Base-by-base conservation (phyloP, 2,329 filamentous ascomycete species). In the Fusarium duplospermum region DNA sequence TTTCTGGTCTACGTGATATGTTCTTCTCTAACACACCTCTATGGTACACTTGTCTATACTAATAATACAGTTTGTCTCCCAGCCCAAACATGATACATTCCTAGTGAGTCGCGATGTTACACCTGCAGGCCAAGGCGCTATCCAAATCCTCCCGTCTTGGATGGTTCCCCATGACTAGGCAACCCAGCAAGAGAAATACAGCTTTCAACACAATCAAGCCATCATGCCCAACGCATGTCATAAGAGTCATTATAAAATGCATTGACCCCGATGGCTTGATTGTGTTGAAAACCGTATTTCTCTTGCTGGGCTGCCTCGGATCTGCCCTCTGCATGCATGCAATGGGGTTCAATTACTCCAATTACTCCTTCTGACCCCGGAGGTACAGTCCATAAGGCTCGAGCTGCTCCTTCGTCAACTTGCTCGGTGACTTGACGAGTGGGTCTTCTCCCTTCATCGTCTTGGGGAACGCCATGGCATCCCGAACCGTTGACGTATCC, bases 391-490 rank as follows among this genome's bases (percentile, higher is more conserved):
- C 85, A 71, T 89, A 89, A 0, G 85, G 86, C 61, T 77, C 79
- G 62, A 89, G 80, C 73, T 88, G 84, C 59, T 89, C 88, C 67
- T 89, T 84, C 0, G 88, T 93, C 73, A 97, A 86, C 72, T 81
- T 82, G 60, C 91, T 91, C 0, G 96, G 96, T 71, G 93, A 94
- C 76, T 90, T 91, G 4, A 97, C 94, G 82, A 97, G 89, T 66
- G 91, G 83, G 83, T 99, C 96, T 80, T 97, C 93, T 1, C 96
- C 95, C 81, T 92, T 95, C 70, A 94, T 95, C 71, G 91, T 95
- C 86, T 99, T 99, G 0, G 96, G 97, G 80, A 99, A 99, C 0
- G 95, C 95, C 82, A 99, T 98, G 2, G 99, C 96, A 84, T 99
- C 96, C 69, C 94, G 87, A 4, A 99, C 93, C 2, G 93, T 95